These are phyloP conservation scores for Suhomyces sp. DNA, from an alignment of 805 yeast species.

Conservation along the genomic window DNA sequence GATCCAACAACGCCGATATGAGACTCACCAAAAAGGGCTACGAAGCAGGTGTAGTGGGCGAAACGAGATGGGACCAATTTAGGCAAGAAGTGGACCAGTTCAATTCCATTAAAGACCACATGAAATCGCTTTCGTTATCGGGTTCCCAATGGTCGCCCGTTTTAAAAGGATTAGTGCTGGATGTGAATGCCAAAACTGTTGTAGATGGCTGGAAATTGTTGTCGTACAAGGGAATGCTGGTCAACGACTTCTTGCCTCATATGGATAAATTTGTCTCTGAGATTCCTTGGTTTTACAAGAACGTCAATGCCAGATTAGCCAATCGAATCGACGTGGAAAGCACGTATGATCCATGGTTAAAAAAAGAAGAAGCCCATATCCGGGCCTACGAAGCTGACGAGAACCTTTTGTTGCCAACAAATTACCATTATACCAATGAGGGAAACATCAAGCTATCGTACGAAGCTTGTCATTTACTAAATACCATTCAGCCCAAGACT, in stretches of 20 bases:
- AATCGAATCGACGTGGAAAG: conserved; percentile 75
- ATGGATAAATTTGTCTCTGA: conserved; percentile 16
- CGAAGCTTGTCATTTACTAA: conserved; percentile 69
- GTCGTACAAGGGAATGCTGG: conserved; percentile 46
- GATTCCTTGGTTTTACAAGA: conserved; percentile 23
- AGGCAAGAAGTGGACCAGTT: conserved; percentile 43
- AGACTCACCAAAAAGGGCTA: conserved; percentile 73
- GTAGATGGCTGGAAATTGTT: conserved; percentile 68
- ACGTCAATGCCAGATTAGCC: conserved; percentile 40
- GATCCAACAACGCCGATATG: conserved; percentile 92
- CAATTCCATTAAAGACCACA: conserved; percentile 41
- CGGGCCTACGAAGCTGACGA: conserved; percentile 85
- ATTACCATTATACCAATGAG: conserved; percentile 58
- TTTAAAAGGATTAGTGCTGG: conserved; percentile 46
- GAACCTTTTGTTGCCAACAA: conserved; percentile 61
- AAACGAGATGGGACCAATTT: conserved; percentile 53
- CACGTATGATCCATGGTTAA: conserved; percentile 75
- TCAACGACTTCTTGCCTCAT: conserved; percentile 30
- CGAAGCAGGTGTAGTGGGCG: conserved; percentile 62
- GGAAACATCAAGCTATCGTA: conserved; percentile 57
- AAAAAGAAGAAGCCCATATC: conserved; percentile 67
- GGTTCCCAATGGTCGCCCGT: conserved; percentile 62
- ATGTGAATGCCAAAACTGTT: conserved; percentile 39
- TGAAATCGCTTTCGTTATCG: conserved; percentile 46
- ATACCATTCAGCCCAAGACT: conserved; percentile 78